Base-by-base conservation (phyloP, 148 eudicot genomes). In the Gaultheria prostrata region DNA sequence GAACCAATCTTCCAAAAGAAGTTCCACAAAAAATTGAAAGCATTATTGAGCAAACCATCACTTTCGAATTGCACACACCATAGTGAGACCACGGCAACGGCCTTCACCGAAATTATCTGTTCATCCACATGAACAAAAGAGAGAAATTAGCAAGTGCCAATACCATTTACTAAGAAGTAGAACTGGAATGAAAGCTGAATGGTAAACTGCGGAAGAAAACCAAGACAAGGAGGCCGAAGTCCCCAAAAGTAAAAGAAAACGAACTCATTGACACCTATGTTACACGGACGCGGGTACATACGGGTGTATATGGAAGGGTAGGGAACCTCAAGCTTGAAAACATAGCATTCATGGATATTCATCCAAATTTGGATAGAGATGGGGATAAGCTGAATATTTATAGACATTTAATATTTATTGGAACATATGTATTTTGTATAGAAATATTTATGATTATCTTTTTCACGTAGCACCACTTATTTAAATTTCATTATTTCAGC, bases 81-180 rank as follows among this genome's bases (percentile, higher is more conserved):
- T 39, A 90, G 88, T 53, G 89, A 86, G 83, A 93, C 86, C 78
- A 89, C 89, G 61, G 95, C 93, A 85, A 97, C 84, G 50, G 93
- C 85, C 91, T 87, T 90, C 76, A 93, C 75, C 15, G 96, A 90
- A 76, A 87, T 88, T 85, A 94, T 91, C 98, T 96, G 88, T 76
- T 84, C 85, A 84, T 76, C 57, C 33, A 82, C 5, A 48, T 14
- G 49, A 50, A 28, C 32, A 49, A 21, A 33, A 24, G 43, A 54
- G 45, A 21, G 45, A 50, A 77, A 61, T 17, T 57, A 67, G 28
- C 65, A 73, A 39, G 53, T 26, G 39, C 20, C 14, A 45, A 14
- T 56, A 70, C n/a, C 14, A 77, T 79, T 54, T 33, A 79, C 45
- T 65, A 61, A 63, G 61, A 24, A 54, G 21, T 51, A 79, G 45